Evolutionary conservation across 345 rosid species (phyloP).

Genomic region (Eutrema heterophyllum): DNA sequence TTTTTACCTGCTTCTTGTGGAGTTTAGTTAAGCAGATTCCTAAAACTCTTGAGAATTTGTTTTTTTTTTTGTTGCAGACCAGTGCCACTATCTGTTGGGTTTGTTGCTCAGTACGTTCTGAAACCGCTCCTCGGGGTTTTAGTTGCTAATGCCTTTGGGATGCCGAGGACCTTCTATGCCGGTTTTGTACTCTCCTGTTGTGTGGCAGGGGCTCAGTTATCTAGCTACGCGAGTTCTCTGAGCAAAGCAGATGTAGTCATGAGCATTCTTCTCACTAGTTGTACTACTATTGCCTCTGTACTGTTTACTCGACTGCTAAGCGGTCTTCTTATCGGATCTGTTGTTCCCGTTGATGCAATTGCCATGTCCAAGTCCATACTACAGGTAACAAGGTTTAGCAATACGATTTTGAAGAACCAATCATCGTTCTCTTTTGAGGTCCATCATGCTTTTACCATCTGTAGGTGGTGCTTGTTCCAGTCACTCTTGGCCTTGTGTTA

Average conservation of each 20-base stretch:
- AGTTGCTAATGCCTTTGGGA: slow-evolving; percentile 69
- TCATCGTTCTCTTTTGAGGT: slow-evolving; percentile 5
- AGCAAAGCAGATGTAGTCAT: slow-evolving; percentile 74
- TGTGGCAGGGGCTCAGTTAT: slow-evolving; percentile 91
- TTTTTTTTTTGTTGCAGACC: slow-evolving; percentile 61
- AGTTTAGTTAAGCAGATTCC: not conserved
- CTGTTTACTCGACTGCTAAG: slow-evolving; percentile 35
- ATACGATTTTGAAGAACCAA: not conserved
- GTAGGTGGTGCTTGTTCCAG: slow-evolving; percentile 89
- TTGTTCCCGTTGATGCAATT: slow-evolving; percentile 88
- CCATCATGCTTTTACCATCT: not conserved
- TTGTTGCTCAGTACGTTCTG: slow-evolving; percentile 62
- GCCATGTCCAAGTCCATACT: slow-evolving; percentile 95
- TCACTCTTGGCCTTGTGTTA: slow-evolving; percentile 73
- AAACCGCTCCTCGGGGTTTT: slow-evolving; percentile 79
- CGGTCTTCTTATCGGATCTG: slow-evolving; percentile 68
- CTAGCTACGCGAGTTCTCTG: slow-evolving; percentile 37
- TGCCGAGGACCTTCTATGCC: slow-evolving; percentile 65
- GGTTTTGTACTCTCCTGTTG: slow-evolving; percentile 82
- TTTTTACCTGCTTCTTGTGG: not conserved
- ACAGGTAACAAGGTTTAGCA: slow-evolving; percentile 46
- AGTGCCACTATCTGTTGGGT: slow-evolving; percentile 76
- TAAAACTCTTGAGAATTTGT: no score
- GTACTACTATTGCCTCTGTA: slow-evolving; percentile 77
- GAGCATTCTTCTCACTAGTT: slow-evolving; percentile 88